Base-by-base conservation (phyloP, 257 asterid species). In the Lavandula angustifolia region DNA sequence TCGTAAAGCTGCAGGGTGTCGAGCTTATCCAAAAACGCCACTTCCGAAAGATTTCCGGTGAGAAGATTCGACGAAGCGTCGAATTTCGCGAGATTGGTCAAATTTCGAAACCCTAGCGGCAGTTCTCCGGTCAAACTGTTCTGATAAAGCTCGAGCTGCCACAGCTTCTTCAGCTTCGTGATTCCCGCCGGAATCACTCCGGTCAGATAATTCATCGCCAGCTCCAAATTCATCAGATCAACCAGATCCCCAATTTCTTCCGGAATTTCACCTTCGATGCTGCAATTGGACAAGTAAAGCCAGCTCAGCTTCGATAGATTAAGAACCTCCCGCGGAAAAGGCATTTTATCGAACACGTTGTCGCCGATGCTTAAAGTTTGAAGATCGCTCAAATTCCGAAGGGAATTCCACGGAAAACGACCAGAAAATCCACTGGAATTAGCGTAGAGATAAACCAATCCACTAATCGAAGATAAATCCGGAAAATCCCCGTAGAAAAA, bases 371-470 rank as follows among this genome's bases (percentile, higher is more conserved):
- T 85, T 54, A 92, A 54, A 0, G 65, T 90, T 13, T 54, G 73
- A 22, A 92, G 79, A 48, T 74, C 63, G 0, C 73, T 70, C 91
- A 80, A 80, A 35, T 72, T 81, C 3, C 18, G 35, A 3, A 92
- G 64, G 27, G 94, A 85, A 7, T 55, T 66, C 96, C 96, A 89
- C 0, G 94, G 99, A 44, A 89, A 89, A 37, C 4, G 17, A 1
- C 97, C 99, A 0, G 94, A 66, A 57, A 92, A 81, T 3, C 96
- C 87, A 50, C 95, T 92, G 32, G 2, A 12, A 41, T 92, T 92
- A 35, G 84, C 79, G 74, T 85, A 75, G 62, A 92, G 76, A 40
- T 66, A 60, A 6, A 62, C 68, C 53, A 92, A 68, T 17, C 80
- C 79, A 17, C 7, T 71, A 1, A 92, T 44, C 0, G 73, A 3